phyloP scores from a whole-genome alignment of 2,329 filamentous ascomycete species.

The Leptoxyphium fumago region DNA sequence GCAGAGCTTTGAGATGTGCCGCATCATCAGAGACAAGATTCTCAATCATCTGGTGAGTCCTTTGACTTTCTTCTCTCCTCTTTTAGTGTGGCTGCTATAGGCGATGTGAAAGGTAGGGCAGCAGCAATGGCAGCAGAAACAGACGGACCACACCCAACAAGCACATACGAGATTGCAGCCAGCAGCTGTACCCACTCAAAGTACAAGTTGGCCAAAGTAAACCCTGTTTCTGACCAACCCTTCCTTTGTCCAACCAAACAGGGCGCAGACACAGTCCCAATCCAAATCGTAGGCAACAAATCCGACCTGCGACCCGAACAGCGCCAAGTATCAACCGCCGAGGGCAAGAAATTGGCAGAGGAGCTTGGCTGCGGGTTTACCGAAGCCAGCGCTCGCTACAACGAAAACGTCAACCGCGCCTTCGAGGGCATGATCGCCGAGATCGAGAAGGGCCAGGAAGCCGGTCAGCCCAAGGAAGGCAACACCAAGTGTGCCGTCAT shows the following conservation, averaged over 20 bases:
- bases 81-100: neutral
- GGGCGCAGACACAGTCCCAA: constrained; percentile 83
- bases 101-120: neutral
- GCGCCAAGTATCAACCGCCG: constrained; percentile 74
- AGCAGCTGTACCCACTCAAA: no score
- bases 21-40: constrained; percentile 93
- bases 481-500: constrained; percentile 74
- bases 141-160: no score
- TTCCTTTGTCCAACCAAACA: constrained; percentile 22
- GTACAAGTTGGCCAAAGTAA: no score
- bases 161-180: no score
- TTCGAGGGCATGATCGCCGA: constrained; percentile 91
- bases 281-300: constrained; percentile 95
- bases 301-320: constrained; percentile 85
- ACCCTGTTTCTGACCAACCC: neutral
- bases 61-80: neutral
- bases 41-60: constrained; percentile 72
- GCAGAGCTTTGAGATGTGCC: constrained; percentile 93
- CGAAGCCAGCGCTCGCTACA: constrained; percentile 84
- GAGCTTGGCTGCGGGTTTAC: constrained; percentile 89
- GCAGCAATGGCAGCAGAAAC: neutral
- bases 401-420: constrained; percentile 81
- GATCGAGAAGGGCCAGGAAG: constrained; percentile 78
- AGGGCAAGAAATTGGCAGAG: constrained; percentile 70
- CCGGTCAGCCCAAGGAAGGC: constrained; percentile 68